Evolutionary conservation across 2,329 filamentous ascomycete genomes (phyloP), one percentile per base, ranked within the genome.

Genomic region (Aspergillus candidus): DNA sequence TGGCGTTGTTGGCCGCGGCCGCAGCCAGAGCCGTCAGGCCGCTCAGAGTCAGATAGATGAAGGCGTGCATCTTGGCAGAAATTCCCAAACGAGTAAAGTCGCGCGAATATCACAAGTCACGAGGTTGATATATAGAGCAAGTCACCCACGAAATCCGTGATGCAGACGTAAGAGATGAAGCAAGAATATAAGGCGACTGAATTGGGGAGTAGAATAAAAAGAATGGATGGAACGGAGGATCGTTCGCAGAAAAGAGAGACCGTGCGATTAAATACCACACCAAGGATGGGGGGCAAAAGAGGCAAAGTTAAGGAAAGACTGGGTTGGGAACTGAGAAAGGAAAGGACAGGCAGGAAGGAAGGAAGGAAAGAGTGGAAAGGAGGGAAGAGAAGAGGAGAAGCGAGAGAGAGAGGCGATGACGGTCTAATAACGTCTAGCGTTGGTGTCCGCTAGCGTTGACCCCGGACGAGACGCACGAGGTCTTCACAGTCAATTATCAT

Each of bases 21-120:
- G 65, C 67, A 13, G 65, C 67, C 14, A 73, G 52, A 40, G 71
- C 68, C 45, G 71, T 69, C 49, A 75, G 55, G 49, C 71, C 60
- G 52, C 72, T 68, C 48, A 74, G 49, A 49, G 72, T 51, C 38
- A 71, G 40, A 43, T 69, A 63, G 57, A 65, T 50, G 49, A 68
- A 53, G 60, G 72, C 67, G 49, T 68, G 67, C 74, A 77, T 77
- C 30, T 52, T 70, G 62, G 51, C 37, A 12, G 41, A 48, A 27
- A 47, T 48, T 27, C 22, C 22, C 22, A 36, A 13, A 40, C 22
- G 29, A 30, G 34, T 17, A 35, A 30, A 35, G 38, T 47, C 40
- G 35, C 39, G 27, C 44, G 44, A 18, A 12, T 48, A 42, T 38
- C 17, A 40, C 32, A 32, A 32, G 11, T 34, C 31, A 17, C 3